Percentiles rank a stretch among this genome's conserved stretches.
phyloP scores from a whole-genome alignment of 352 stramenopile species.

The Phytopythium helicoides region DNA sequence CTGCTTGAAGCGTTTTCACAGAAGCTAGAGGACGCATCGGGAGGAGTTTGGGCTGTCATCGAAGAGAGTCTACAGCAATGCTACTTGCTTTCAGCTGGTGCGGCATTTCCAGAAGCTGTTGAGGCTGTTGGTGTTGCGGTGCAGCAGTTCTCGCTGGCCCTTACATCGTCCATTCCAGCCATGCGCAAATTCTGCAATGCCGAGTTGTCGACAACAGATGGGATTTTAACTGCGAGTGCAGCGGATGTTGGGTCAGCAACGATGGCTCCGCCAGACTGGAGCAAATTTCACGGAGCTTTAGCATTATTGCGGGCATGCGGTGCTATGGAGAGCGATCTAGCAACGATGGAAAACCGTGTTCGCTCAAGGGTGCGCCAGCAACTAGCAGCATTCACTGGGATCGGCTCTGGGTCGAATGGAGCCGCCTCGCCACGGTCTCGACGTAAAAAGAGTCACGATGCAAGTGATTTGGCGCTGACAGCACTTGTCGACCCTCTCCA shows the following conservation, averaged over 20 bases:
- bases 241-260: not conserved
- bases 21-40: constrained; percentile 51
- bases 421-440: constrained; percentile 25
- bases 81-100: constrained; percentile 55
- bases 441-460: constrained; percentile 29
- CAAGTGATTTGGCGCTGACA: constrained; percentile 14
- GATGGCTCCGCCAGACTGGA: constrained; percentile 46
- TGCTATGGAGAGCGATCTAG: constrained; percentile 47
- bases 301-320: constrained; percentile 62
- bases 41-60: constrained; percentile 32
- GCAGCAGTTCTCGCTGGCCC: constrained; percentile 41
- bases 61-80: constrained; percentile 55
- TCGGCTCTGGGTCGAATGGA: constrained; percentile 8
- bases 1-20: constrained; percentile 57
- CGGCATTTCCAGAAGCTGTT: constrained; percentile 57
- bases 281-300: constrained; percentile 66
- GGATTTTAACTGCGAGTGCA: not conserved
- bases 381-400: constrained; percentile 31
- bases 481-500: constrained; percentile 39
- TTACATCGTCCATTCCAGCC: constrained; percentile 33
- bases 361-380: constrained; percentile 59
- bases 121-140: constrained; percentile 36
- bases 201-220: constrained; percentile 6
- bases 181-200: constrained; percentile 47
- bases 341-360: constrained; percentile 39